A percentile compares a stretch with the other conserved stretches of the same genome.
These are phyloP conservation scores for Begonia peltatifolia DNA, from an alignment of 306 rosid genomes.

Conservation along the genomic window DNA sequence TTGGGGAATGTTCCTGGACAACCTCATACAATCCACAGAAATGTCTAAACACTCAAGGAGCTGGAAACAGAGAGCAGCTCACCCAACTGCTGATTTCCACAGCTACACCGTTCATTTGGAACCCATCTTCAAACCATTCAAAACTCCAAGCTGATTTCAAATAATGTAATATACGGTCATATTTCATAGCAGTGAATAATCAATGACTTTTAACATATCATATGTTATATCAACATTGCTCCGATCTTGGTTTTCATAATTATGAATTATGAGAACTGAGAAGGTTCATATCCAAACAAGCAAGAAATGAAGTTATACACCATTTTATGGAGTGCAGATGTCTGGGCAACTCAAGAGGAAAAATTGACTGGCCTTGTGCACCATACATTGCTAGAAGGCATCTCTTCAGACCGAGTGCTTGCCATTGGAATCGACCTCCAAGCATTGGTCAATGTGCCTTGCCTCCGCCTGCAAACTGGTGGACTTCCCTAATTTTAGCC, in stretches of 20 bases:
- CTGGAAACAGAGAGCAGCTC: no score
- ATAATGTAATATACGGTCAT: no score
- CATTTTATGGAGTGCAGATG: constrained; percentile 57
- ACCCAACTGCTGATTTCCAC: no score
- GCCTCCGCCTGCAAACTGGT: constrained; percentile 37
- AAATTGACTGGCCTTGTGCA: constrained; percentile 40
- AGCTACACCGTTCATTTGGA: no score
- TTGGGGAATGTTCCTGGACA: no score
- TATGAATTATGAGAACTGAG: constrained; percentile 32
- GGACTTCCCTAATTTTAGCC: constrained; percentile 34
- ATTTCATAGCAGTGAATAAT: no score
- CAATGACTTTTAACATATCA: constrained; percentile 4
- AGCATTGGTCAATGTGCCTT: constrained; percentile 41
- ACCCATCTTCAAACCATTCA: no score
- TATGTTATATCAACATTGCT: constrained; percentile 51
- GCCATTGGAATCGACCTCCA: constrained; percentile 41
- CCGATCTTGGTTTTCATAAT: constrained; percentile 46
- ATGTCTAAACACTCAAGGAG: no score
- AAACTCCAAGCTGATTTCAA: no score
- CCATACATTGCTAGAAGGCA: constrained; percentile 42
- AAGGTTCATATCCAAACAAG: constrained; percentile 48
- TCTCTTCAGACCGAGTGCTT: constrained; percentile 51
- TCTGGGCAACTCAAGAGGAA: constrained; percentile 74
- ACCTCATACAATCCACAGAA: no score
- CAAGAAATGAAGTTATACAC: constrained; percentile 59